Base-by-base conservation (phyloP, 306 rosid genomes). In the Acmispon strigosus region DNA sequence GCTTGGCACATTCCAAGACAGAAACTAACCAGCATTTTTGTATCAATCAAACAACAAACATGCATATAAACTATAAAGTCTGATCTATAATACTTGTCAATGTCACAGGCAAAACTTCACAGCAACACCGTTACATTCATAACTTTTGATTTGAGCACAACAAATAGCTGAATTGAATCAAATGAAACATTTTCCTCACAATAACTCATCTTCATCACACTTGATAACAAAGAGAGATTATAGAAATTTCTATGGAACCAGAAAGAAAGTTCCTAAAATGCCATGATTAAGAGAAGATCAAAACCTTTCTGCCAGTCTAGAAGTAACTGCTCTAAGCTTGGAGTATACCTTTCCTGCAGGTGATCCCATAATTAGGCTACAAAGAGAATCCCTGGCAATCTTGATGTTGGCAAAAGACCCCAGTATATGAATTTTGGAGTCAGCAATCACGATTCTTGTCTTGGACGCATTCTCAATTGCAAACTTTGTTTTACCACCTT, bases 261-360 rank as follows among this genome's bases (percentile, higher is more conserved):
- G 22, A 80, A 52, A 5, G 12, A 66, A 36, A n/a, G 32, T 17
- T 55, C 51, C 10, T 10, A 5, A 2, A 24, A 68, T 57, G 42
- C 19, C 36, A 55, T 41, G 27, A 41, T 16, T 16, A 44, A 37
- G 58, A 59, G 59, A 77, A 36, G 50, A 62, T 84, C 84, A 92
- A 84, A 92, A 87, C 81, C 90, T 84, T 76, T 92, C 94, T 2
- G 94, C 92, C 75, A 92, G 54, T 80, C 96, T 92, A 14, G 94
- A 87, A 49, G 93, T 80, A 36, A 92, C 94, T 9, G 96, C 84
- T 75, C 96, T 81, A 11, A 91, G 71, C 70, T 89, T 91, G 49
- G 97, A 91, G 72, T 91, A 89, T 0, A 92, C 96, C 75, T 92
- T 89, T 6, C 86, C 96, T 0, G 97, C 97, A 0, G 96, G 97